Base-by-base conservation (phyloP, 306 rosid species). In the Canavalia gladiata region DNA sequence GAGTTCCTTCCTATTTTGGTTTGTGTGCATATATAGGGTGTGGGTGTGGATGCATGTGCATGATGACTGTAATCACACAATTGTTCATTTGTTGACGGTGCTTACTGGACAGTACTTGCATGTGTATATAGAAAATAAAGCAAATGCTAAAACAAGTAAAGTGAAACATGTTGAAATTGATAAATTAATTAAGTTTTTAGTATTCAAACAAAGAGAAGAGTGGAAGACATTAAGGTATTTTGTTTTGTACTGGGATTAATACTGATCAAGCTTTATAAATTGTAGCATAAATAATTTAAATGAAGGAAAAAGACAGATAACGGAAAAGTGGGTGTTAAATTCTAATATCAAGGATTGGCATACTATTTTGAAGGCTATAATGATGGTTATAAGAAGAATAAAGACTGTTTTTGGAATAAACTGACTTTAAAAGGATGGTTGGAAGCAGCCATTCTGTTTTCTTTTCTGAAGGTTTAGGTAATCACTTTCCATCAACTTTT, bases 361-460 rank as follows among this genome's bases (percentile, higher is more conserved):
- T 49, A 9, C 57, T 65, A 5, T 46, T 66, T n/a, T 28, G 8
- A 68, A 74, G 37, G 47, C 55, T 13, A 0, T 29, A 25, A 1
- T 57, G 56, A 59, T 60, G 52, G n/a, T 74, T 45, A 68, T 59
- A 12, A 52, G 45, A 49, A 30, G 29, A 35, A 41, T 66, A 30
- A 41, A 73, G 46, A 52, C 18, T 72, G 25, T 46, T 66, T 41
- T 57, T 11, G 54, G 58, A 55, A 45, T 66, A 58, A 60, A 68
- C 69, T 29, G 66, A 33, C 63, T 80, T 57, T 34, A 25, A 34
- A 18, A 63, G 60, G 50, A 29, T 83, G 50, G 47, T 45, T 51
- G 29, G 13, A 71, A 60, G 71, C 62, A 70, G 62, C 30, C 50
- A 52, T 70, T 64, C 13, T 50, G 79, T 33, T 42, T 42, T 62